Conservation (phyloP, 164 flowering plant species). For the Taxillus chinensis region DNA sequence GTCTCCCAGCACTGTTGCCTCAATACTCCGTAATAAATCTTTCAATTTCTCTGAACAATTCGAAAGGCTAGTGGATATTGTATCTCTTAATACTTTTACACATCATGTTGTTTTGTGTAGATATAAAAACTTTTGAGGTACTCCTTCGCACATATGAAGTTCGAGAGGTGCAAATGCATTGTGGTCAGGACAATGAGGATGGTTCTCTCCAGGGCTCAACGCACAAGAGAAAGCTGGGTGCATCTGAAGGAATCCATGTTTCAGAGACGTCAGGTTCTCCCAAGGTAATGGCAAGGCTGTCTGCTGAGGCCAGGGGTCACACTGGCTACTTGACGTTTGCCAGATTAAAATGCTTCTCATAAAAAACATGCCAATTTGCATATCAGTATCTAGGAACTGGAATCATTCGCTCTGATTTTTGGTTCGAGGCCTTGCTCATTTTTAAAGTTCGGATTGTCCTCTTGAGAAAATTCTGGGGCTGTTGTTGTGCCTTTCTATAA, state of each 20-base stretch:
- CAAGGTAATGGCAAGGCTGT: constrained; percentile 52
- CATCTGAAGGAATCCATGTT: constrained; percentile 28
- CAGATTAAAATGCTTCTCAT: constrained; percentile 43
- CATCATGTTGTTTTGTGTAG: constrained; percentile 22
- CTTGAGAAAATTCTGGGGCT: no score
- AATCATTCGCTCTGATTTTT: no score
- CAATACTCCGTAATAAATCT: no score
- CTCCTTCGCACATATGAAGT: constrained; percentile 87
- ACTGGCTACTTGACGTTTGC: constrained; percentile 96
- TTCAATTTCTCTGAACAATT: no score
- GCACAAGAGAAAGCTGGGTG: constrained; percentile 54
- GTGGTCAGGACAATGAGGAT: constrained; percentile 20
- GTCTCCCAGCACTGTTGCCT: background rate
- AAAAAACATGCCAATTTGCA: background rate
- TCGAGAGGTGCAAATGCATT: constrained; percentile 39
- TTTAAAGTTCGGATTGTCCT: no score
- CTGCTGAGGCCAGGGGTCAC: constrained; percentile 71
- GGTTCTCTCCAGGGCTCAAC: constrained; percentile 28
- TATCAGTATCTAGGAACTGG: no score
- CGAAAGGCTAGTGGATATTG: no score
- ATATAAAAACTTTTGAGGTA: constrained; percentile 85
- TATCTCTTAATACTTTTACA: no score
- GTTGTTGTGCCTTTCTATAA: no score
- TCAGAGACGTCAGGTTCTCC: constrained; percentile 18
- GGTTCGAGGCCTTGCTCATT: no score